phyloP scores from a whole-genome alignment of 352 stramenopile species.

The Elongisporangium prolatum region DNA sequence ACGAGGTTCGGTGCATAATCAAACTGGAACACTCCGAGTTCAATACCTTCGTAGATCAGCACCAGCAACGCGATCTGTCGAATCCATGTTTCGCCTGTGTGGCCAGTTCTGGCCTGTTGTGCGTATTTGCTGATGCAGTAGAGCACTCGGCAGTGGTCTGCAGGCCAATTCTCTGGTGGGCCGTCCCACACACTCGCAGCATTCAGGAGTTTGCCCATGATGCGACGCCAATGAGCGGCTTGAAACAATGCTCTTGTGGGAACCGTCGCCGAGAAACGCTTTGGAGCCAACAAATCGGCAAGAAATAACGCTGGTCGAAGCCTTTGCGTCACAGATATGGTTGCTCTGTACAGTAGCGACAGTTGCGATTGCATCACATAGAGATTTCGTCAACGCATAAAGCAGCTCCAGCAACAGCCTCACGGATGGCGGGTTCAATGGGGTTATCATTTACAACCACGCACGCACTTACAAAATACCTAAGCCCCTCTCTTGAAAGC shows the following conservation, averaged over 20 bases:
- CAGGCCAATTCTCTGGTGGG: slow-evolving; percentile 54
- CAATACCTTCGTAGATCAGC: slow-evolving; percentile 95
- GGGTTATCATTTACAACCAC: background rate
- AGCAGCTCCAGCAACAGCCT: background rate
- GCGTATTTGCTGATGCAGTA: slow-evolving; percentile 95
- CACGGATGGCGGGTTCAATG: background rate
- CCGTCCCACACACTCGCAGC: slow-evolving; percentile 38
- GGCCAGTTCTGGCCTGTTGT: slow-evolving; percentile 71
- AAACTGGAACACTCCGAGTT: slow-evolving; percentile 90
- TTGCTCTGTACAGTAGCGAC: no score
- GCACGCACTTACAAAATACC: background rate
- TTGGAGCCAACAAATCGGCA: background rate
- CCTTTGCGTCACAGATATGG: no score
- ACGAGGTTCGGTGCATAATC: slow-evolving; percentile 94
- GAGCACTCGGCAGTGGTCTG: slow-evolving; percentile 94
- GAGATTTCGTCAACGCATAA: background rate
- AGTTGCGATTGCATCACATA: background rate
- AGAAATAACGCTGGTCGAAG: background rate
- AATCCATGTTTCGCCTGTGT: slow-evolving; percentile 92
- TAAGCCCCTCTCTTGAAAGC: background rate
- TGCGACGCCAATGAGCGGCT: background rate
- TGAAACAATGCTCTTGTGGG: background rate
- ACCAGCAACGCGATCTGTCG: slow-evolving; percentile 93
- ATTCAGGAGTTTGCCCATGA: background rate
- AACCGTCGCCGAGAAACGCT: background rate